Evolutionary conservation across 2,329 filamentous ascomycete genomes (phyloP).

Genomic region (Celoporthe dispersa): DNA sequence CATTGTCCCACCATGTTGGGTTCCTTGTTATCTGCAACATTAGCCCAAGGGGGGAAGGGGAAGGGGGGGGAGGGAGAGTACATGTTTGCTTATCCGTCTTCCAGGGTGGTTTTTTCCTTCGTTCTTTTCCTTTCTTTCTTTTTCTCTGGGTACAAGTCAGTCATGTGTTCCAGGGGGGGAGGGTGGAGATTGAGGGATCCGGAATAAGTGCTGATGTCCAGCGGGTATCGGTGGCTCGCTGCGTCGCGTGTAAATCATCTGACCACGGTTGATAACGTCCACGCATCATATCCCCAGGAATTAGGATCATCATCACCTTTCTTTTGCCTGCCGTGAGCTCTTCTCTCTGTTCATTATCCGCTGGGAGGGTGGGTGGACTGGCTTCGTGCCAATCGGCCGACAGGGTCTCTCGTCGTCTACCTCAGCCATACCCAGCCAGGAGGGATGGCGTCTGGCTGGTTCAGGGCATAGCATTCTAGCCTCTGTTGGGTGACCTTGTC

Average conservation of each 20-base stretch:
- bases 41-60: no score
- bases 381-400: not conserved
- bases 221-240: not conserved
- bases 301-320: not conserved
- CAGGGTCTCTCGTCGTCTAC: no score
- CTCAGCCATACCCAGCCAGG: no score
- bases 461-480: not conserved
- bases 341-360: not conserved
- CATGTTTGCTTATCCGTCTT: not conserved
- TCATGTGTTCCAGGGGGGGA: not conserved
- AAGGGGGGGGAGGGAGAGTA: no score
- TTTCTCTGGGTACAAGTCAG: not conserved
- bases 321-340: not conserved
- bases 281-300: not conserved
- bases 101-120: no score
- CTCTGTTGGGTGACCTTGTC: not conserved
- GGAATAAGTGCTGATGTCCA: not conserved
- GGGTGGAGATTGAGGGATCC: slow-evolving; percentile 3
- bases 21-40: not conserved
- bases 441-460: not conserved
- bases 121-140: not conserved
- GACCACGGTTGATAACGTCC: slow-evolving; percentile 3
- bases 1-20: not conserved
- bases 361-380: no score
- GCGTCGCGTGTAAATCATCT: slow-evolving; percentile 10